Percentiles rank a stretch among this genome's conserved stretches.
phyloP scores from a whole-genome alignment of 225 moss, liverwort and hornwort genomes.

The Bryoerythrophyllum caledonicum region DNA sequence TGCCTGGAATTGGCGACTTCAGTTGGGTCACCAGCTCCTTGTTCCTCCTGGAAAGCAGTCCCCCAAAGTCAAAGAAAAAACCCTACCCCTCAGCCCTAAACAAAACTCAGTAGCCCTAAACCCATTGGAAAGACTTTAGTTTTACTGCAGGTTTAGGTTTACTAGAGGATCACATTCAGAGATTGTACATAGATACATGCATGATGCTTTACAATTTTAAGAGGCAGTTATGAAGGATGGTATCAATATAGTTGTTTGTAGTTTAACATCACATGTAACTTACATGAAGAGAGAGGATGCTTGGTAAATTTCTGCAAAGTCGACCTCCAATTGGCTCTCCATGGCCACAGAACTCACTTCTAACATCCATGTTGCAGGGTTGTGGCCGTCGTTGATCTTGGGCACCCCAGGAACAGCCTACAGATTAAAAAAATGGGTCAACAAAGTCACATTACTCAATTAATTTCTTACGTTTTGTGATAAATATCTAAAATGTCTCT shows the following conservation, averaged over 20 bases:
- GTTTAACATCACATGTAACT: conserved; percentile 13
- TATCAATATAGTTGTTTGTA: neutral
- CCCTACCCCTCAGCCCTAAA: neutral
- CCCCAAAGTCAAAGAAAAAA: neutral
- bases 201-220: neutral
- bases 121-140: no score
- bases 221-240: neutral
- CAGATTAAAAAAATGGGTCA: neutral
- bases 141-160: no score
- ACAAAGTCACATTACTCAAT: no score
- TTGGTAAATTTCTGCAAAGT: conserved; percentile 72
- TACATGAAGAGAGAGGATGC: conserved; percentile 53
- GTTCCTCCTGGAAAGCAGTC: conserved; percentile 56
- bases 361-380: conserved; percentile 94
- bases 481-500: no score
- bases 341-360: conserved; percentile 58
- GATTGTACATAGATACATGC: neutral
- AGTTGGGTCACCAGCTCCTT: conserved; percentile 67
- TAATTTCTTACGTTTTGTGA: no score
- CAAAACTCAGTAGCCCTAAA: no score
- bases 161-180: no score
- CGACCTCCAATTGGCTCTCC: conserved; percentile 56
- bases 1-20: conserved; percentile 39
- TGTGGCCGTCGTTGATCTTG: conserved; percentile 72
- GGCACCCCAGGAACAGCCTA: conserved; percentile 72